phyloP scores from a whole-genome alignment of 1,284 basidiomycete genomes.

The Fomitopsis palustris region DNA sequence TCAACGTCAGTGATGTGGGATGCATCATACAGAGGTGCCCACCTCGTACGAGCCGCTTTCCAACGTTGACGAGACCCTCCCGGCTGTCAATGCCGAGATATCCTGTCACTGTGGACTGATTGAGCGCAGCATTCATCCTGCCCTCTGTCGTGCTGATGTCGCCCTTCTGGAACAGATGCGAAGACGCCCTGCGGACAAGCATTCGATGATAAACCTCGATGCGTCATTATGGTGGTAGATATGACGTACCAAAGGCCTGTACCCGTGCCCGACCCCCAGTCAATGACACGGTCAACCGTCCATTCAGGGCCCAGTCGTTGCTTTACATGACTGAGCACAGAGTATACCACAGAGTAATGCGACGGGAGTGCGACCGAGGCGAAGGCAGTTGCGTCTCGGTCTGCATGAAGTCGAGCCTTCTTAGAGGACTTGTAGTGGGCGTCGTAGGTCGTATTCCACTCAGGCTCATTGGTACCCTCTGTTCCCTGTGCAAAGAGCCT shows the following conservation, averaged over 20 bases:
- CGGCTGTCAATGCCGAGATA: slow-evolving; percentile 74
- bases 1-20: not conserved
- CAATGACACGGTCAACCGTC: slow-evolving; percentile 56
- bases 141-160: not conserved
- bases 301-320: slow-evolving; percentile 57
- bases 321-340: slow-evolving; percentile 63
- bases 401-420: slow-evolving; percentile 53
- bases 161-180: slow-evolving; percentile 55
- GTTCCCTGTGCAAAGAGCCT: slow-evolving; percentile 54
- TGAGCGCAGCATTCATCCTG: slow-evolving; percentile 31
- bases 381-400: slow-evolving; percentile 72
- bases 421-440: slow-evolving; percentile 54
- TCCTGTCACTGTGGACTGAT: slow-evolving; percentile 48
- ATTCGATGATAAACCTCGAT: not conserved
- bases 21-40: slow-evolving; percentile 13
- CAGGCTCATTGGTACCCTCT: slow-evolving; percentile 20
- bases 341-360: slow-evolving; percentile 69
- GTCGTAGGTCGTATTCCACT: slow-evolving; percentile 55
- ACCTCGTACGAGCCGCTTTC: slow-evolving; percentile 60
- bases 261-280: slow-evolving; percentile 76
- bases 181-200: slow-evolving; percentile 48
- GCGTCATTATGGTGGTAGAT: not conserved
- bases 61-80: slow-evolving; percentile 62
- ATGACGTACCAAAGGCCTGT: slow-evolving; percentile 66
- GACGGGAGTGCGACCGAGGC: slow-evolving; percentile 71